Evolutionary conservation across 2,329 filamentous ascomycete species (phyloP).

Genomic region (Claviceps purpurea): DNA sequence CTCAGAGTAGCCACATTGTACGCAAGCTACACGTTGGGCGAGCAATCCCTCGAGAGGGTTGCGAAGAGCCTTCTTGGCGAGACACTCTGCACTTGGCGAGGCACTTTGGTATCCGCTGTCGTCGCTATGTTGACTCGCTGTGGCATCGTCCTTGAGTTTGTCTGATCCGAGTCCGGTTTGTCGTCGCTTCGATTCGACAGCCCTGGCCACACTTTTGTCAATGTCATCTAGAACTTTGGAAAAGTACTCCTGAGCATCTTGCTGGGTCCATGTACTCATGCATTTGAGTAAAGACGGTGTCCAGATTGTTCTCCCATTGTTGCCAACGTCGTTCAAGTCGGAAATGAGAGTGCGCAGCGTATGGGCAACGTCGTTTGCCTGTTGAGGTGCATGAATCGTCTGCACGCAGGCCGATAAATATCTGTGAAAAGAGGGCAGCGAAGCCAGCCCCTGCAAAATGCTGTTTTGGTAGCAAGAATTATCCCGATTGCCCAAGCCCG

Average conservation of each 20-base stretch:
- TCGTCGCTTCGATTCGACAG: constrained; percentile 17
- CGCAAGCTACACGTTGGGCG: constrained; percentile 81
- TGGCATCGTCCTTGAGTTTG: constrained; percentile 26
- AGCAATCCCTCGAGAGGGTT: constrained; percentile 82
- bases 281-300: constrained; percentile 70
- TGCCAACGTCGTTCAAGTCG: constrained; percentile 54
- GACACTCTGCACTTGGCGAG: constrained; percentile 22
- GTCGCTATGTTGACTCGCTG: constrained; percentile 36
- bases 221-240: constrained; percentile 78
- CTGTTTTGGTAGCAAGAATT: constrained; percentile 99
- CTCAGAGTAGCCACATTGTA: constrained; percentile 72
- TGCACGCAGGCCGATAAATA: constrained; percentile 44
- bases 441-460: constrained; percentile 72
- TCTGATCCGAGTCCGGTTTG: constrained; percentile 27
- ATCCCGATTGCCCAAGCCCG: constrained; percentile 77
- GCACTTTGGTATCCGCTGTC: constrained; percentile 44
- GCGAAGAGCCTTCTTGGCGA: constrained; percentile 28
- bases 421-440: constrained; percentile 53
- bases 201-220: constrained; percentile 58
- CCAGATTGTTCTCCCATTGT: constrained; percentile 69
- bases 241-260: constrained; percentile 96
- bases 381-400: constrained; percentile 13
- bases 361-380: constrained; percentile 25
- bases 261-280: constrained; percentile 91
- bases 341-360: constrained; percentile 51